These are phyloP conservation scores for Dalbergia cultrata DNA, from an alignment of 306 rosid genomes.

Conservation along the genomic window DNA sequence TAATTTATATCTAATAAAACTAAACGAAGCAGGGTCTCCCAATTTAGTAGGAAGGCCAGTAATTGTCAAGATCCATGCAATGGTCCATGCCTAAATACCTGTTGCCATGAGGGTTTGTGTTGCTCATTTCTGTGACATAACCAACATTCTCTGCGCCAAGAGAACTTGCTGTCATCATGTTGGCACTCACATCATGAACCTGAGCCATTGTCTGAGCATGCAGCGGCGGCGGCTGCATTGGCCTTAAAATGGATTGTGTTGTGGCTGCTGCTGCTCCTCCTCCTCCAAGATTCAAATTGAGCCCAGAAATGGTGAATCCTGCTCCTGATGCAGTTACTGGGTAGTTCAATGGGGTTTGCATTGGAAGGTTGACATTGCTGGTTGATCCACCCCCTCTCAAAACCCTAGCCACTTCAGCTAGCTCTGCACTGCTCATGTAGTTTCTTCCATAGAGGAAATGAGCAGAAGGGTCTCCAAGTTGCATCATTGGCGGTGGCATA, in stretches of 20 bases:
- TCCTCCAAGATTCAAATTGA: conserved; percentile 73
- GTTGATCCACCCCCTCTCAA: conserved; percentile 56
- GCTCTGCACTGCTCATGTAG: conserved; percentile 56
- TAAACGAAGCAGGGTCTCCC: not conserved
- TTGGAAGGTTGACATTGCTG: conserved; percentile 48
- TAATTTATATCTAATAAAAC: conserved; percentile 8
- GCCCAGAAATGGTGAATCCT: conserved; percentile 73
- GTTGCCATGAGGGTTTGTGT: conserved; percentile 49
- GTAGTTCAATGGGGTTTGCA: conserved; percentile 59
- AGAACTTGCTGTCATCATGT: conserved; percentile 53
- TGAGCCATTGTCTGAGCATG: not conserved
- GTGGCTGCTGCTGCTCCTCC: conserved; percentile 25
- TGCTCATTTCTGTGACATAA: conserved; percentile 65
- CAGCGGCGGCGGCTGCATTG: conserved; percentile 33
- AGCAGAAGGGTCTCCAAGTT: conserved; percentile 58
- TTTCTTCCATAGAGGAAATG: conserved; percentile 66
- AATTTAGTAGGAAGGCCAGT: conserved; percentile 75
- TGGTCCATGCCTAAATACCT: conserved; percentile 74
- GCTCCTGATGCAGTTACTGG: conserved; percentile 35
- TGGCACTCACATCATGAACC: conserved; percentile 53
- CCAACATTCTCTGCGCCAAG: conserved; percentile 56
- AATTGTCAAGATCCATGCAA: conserved; percentile 81
- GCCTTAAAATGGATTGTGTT: conserved; percentile 51
- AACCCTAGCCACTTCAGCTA: conserved; percentile 68
- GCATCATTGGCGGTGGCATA: conserved; percentile 64